Conservation (phyloP, 176 grass and related monocot species). For the Triticum aestivum region IWGSC_CS_RefSeq_v2.1 NC_057806.1:144820129-144820628, state of each 20-base stretch:
- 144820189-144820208: constrained; percentile 3
- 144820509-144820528: not conserved
- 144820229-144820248: not conserved
- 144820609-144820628: not conserved
- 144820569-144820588: not conserved
- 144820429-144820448: not conserved
- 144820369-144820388: not conserved
- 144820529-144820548: not conserved
- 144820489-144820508: not conserved
- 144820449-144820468: constrained; percentile 6
- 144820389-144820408: not conserved
- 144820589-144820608: not conserved
- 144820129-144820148: not conserved
- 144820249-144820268: not conserved
- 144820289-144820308: not conserved
- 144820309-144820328: not conserved
- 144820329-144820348: not conserved
- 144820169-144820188: not conserved
- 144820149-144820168: not conserved
- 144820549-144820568: not conserved
- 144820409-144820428: not conserved
- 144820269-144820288: not conserved
- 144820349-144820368: not conserved
- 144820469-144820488: not conserved
- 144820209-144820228: not conserved